Base-by-base conservation (phyloP, 2,329 filamentous ascomycete species). In the Cordyceps militaris region DNA sequence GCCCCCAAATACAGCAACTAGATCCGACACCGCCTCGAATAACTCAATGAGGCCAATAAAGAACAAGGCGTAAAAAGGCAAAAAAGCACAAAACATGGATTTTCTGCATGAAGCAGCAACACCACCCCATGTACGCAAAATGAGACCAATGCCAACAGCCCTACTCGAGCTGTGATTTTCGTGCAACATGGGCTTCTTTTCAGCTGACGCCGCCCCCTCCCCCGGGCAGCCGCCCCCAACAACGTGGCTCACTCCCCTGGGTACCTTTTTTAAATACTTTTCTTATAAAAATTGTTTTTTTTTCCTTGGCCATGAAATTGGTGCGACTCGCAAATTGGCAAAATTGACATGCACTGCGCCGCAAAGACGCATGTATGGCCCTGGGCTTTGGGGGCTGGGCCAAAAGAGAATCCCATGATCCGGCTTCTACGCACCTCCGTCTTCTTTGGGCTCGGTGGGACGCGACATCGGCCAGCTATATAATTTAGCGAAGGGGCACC, bases 401-500 rank as follows among this genome's bases (percentile, higher is more conserved):
- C 11, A n/a, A 30, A 16, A 10, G 46, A 49, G 16, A 23, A 49
- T 44, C 51, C 40, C 30, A 54, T 54, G 42, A 46, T 54, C 30
- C 13, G 21, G 21, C 42, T 54, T 36, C 9, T 28, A 54, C 51
- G 40, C 51, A 54, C 51, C 23, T 54, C 40, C 21, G 28, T 54
- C 51, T 54, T 19, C 28, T 54, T 54, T 36, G 11, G 28, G 5
- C 24, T n/a, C 16, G 24, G 51, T 46, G 40, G 40, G 14, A 54
- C 51, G 40, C 51, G 51, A 54, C 51, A 46, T 44, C 51, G 51
- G 21, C 28, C n/a, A 46, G 30, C 19, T 46, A 46, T 54, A 54
- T 46, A 34, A 46, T 38, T 10, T 30, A 28, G 21, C 32, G 10
- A 50, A 32, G 40, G 28, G 50, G 9, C 51, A 28, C 16, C 24